These are phyloP conservation scores for Lumnitzera littorea DNA, from an alignment of 345 rosid species.

Conservation along the genomic window DNA sequence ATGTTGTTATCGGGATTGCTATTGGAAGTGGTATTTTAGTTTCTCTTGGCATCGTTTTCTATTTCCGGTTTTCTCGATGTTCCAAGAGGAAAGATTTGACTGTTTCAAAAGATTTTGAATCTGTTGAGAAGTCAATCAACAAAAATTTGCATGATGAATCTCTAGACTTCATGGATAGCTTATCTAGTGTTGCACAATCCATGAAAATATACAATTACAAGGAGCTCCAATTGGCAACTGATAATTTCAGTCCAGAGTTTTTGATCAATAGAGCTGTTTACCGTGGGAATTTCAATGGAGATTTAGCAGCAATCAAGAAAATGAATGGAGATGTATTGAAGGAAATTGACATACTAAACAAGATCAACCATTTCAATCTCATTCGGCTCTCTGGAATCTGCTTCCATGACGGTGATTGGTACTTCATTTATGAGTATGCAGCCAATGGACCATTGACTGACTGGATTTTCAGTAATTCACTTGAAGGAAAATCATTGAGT, in stretches of 20 bases:
- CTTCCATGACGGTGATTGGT: conserved; percentile 57
- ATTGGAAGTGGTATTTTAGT: conserved; percentile 34
- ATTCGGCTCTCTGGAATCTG: conserved; percentile 69
- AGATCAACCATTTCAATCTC: conserved; percentile 62
- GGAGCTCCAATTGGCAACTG: conserved; percentile 58
- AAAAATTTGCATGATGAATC: conserved; percentile 35
- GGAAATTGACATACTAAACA: conserved; percentile 53
- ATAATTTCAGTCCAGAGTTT: conserved; percentile 45
- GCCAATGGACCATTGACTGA: conserved; percentile 59
- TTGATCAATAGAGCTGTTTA: conserved; percentile 53
- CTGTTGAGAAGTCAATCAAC: conserved; percentile 24
- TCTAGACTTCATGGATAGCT: conserved; percentile 27
- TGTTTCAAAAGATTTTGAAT: conserved; percentile 24
- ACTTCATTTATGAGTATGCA: conserved; percentile 68
- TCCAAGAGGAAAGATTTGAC: conserved; percentile 17
- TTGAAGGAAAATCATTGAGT: conserved; percentile 26
- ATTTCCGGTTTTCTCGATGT: conserved; percentile 18
- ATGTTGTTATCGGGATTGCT: conserved; percentile 34
- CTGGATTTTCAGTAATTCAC: conserved; percentile 39
- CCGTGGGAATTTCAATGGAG: conserved; percentile 54
- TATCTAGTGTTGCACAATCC: conserved; percentile 46
- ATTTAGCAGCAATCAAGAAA: conserved; percentile 69
- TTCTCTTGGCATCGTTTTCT: conserved; percentile 19
- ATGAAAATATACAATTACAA: conserved; percentile 48
- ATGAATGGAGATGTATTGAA: conserved; percentile 56